Evolutionary conservation across 352 stramenopile species (phyloP).

Genomic region (Discostella stelligera): DNA sequence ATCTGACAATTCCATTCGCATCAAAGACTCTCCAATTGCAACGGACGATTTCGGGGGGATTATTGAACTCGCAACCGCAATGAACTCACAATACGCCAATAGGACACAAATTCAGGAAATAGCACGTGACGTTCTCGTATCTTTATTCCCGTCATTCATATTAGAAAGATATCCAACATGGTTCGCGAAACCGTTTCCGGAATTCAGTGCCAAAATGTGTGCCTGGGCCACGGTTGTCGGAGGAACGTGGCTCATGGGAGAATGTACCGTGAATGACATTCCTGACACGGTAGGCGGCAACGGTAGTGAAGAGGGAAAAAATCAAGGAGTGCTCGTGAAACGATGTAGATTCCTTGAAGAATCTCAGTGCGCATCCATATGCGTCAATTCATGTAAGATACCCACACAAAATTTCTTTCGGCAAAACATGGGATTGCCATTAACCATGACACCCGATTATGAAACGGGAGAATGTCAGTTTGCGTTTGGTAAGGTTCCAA

Average conservation of each 20-base stretch:
- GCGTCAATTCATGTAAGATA: constrained; percentile 87
- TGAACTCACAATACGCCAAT: constrained; percentile 67
- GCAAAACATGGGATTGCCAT: constrained; percentile 84
- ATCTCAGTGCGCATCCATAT: constrained; percentile 82
- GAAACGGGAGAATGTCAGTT: constrained; percentile 85
- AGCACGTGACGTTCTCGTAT: constrained; percentile 61
- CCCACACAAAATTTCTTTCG: constrained; percentile 85
- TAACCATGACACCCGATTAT: constrained; percentile 87
- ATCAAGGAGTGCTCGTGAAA: constrained; percentile 79
- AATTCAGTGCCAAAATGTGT: constrained; percentile 80
- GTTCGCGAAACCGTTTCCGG: constrained; percentile 74
- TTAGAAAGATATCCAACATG: constrained; percentile 66
- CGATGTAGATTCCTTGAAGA: constrained; percentile 86
- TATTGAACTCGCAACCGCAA: constrained; percentile 63
- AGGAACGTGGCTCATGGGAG: constrained; percentile 82
- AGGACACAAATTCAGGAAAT: constrained; percentile 55
- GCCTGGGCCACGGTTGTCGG: constrained; percentile 69
- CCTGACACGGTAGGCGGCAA: constrained; percentile 26
- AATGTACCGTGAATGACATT: constrained; percentile 79
- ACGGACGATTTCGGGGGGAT: constrained; percentile 67
- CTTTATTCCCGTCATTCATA: constrained; percentile 75
- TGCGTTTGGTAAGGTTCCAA: constrained; percentile 75
- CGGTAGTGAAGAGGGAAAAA: constrained; percentile 30
- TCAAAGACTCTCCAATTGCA: constrained; percentile 47
- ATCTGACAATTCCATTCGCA: constrained; percentile 16